phyloP scores from a whole-genome alignment of 106 monocot species.

The Allium cepa region DNA sequence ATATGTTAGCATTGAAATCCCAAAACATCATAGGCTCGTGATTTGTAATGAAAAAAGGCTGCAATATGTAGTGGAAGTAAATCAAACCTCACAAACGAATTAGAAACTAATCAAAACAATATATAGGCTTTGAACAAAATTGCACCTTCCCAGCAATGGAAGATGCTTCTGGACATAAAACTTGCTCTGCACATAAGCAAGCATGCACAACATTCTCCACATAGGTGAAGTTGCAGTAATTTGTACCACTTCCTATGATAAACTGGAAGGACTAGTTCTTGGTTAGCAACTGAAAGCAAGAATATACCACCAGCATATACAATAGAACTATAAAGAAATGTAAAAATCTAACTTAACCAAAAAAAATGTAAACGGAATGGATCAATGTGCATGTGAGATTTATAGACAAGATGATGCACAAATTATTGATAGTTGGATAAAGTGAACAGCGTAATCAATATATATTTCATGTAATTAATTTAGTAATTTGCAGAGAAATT shows the following conservation, averaged over 20 bases:
- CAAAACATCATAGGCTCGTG: conserved; percentile 47
- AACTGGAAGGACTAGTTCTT: conserved; percentile 40
- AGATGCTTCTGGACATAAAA: conserved; percentile 32
- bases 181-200: conserved; percentile 59
- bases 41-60: conserved; percentile 92
- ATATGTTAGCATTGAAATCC: conserved; percentile 59
- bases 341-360: no score
- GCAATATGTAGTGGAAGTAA: conserved; percentile 5
- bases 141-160: conserved; percentile 79
- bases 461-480: no score
- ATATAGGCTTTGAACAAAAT: background rate
- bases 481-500: no score
- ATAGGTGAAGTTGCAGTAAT: conserved; percentile 74
- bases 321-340: no score
- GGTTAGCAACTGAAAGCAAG: background rate
- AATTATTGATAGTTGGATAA: no score
- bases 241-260: conserved; percentile 62
- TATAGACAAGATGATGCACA: no score
- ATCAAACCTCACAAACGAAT: background rate
- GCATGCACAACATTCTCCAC: conserved; percentile 92
- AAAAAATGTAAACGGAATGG: no score
- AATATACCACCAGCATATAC: background rate
- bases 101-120: background rate
- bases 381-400: no score
- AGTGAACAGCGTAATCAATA: no score